These are phyloP conservation scores for Setaria italica DNA, from an alignment of 202 grass and related monocot genomes.

Conservation along the genomic window DNA sequence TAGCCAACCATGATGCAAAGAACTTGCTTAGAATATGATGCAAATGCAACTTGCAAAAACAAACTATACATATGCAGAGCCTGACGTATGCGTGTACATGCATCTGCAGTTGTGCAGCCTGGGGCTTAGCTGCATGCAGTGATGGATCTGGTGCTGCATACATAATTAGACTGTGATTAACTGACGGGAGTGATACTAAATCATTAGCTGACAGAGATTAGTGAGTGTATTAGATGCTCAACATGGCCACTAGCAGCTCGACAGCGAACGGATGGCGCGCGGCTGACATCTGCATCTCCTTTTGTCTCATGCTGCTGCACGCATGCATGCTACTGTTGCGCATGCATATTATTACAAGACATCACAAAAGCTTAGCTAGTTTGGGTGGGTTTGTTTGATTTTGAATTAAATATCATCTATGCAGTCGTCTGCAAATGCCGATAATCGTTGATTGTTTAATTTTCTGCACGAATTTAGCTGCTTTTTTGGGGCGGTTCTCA, in stretches of 20 bases:
- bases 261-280: not conserved
- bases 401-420: not conserved
- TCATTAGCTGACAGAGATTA: not conserved
- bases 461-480: not conserved
- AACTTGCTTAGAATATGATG: not conserved
- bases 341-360: conserved; percentile 17
- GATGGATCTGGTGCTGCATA: conserved; percentile 21
- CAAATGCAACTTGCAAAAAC: conserved; percentile 24
- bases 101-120: not conserved
- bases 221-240: conserved; percentile 12
- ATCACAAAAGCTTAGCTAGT: conserved; percentile 8
- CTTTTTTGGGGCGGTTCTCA: not conserved
- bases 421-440: not conserved
- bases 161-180: not conserved
- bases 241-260: conserved; percentile 32
- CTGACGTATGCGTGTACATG: not conserved
- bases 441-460: conserved; percentile 9
- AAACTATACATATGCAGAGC: not conserved
- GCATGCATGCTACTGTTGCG: conserved; percentile 32
- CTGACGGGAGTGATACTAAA: not conserved
- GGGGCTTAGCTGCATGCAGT: not conserved
- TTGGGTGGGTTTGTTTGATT: conserved; percentile 18
- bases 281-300: not conserved
- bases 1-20: conserved; percentile 19
- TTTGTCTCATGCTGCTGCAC: conserved; percentile 44